Conservation (phyloP, 2,329 filamentous ascomycete species). For the Teratosphaeria gauchensis region DNA sequence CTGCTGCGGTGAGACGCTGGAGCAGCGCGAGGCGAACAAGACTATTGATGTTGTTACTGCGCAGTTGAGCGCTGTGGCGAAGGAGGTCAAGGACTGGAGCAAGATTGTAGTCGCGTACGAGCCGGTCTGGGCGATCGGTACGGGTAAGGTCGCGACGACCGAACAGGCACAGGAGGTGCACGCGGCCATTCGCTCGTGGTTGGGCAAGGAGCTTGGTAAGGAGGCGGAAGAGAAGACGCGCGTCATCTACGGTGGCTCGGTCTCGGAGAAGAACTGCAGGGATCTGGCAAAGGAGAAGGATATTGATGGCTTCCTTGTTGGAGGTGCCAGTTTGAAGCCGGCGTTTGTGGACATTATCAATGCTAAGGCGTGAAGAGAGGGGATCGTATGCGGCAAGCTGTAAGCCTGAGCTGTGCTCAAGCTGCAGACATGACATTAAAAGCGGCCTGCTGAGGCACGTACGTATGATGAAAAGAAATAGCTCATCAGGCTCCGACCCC, state of each 20-base stretch:
- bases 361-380: conserved; percentile 32
- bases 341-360: conserved; percentile 72
- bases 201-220: conserved; percentile 62
- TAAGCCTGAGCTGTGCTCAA: neutral
- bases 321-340: conserved; percentile 92
- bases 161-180: conserved; percentile 92
- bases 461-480: neutral
- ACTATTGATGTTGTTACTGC: conserved; percentile 77
- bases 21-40: conserved; percentile 77
- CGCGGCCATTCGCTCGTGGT: conserved; percentile 82
- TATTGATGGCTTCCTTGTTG: conserved; percentile 96
- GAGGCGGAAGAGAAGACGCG: conserved; percentile 77
- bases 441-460: neutral
- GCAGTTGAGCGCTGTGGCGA: conserved; percentile 75
- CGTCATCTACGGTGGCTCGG: conserved; percentile 92
- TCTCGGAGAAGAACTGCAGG: conserved; percentile 95
- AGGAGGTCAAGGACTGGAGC: conserved; percentile 75
- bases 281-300: conserved; percentile 86
- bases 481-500: neutral
- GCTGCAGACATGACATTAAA: neutral
- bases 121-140: conserved; percentile 92
- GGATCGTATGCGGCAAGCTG: neutral
- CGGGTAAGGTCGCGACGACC: conserved; percentile 82
- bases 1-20: conserved; percentile 92
- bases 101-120: conserved; percentile 97